Evolutionary conservation across 345 rosid genomes (phyloP), one percentile per base, ranked within the genome.

Genomic region (Pseudoturritis turrita): DNA sequence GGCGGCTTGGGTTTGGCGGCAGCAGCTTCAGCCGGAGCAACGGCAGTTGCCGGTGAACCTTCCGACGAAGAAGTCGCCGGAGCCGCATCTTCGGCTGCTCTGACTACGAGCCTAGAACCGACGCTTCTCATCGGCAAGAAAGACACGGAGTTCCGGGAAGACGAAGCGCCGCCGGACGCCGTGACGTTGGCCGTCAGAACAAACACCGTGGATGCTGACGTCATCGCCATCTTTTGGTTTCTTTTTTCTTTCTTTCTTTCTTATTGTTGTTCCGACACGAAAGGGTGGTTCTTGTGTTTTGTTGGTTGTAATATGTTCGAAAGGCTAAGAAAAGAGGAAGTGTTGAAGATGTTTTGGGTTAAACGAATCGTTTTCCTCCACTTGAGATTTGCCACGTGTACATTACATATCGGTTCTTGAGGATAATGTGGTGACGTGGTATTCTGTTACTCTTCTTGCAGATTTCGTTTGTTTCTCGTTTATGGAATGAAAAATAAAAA

Each of bases 1-100:
- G 86, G 85, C 7, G 90, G 96, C 83, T 88, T 87, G 37, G 93
- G 82, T 79, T 91, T 88, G 40, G 81, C 35, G 58, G 91, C 83
- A 67, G 79, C 82, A 56, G 25, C 74, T 14, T 10, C 71, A 21
- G 79, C 78, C 8, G 82, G 73, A 51, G 77, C 59, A 0, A 82
- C 75, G 11, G 84, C 41, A 59, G 87, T 15, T 41, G 85, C 61
- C 1, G 85, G 68, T 21, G 86, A 35, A n/a, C 26, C 46, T 44
- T 70, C 61, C 22, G 79, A 62, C 0, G 79, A 75, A 68, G 89
- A 83, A 10, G 89, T 8, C 0, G 60, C 77, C 0, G 85, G 81
- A 10, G 78, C 81, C 21, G 76, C 81, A 36, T 89, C 96, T 0
- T 84, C 98, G 13, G 84, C 83, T 5, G 88, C 90, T 68, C 85